phyloP scores from a whole-genome alignment of 208 protist species.

The Leishmania braziliensis region DNA sequence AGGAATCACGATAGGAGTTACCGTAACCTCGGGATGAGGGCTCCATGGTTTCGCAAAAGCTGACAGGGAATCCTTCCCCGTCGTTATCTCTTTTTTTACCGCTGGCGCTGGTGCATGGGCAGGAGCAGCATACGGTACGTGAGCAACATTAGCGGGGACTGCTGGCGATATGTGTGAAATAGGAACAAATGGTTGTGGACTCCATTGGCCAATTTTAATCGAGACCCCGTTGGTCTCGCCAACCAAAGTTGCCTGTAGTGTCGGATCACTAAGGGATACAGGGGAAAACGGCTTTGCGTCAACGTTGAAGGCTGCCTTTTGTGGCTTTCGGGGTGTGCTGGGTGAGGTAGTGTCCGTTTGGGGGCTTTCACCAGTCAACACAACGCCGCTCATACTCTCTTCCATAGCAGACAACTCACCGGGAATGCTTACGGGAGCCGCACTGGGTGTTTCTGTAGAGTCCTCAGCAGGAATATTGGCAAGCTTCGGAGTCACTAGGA shows the following conservation, averaged over 20 bases:
- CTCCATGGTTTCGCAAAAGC: constrained; percentile 43
- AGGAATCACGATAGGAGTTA: constrained; percentile 8
- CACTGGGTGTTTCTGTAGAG: not conserved
- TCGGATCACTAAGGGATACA: constrained; percentile 20
- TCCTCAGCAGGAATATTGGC: not conserved
- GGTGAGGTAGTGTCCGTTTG: constrained; percentile 11
- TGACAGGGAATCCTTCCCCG: constrained; percentile 29
- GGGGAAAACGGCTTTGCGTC: constrained; percentile 32
- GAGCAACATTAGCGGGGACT: constrained; percentile 3
- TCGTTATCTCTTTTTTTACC: constrained; percentile 9
- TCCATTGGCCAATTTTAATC: constrained; percentile 29
- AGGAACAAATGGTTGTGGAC: constrained; percentile 13
- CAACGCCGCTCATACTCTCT: not conserved
- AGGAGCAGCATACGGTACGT: constrained; percentile 4
- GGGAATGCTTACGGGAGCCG: not conserved
- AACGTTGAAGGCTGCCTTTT: constrained; percentile 25
- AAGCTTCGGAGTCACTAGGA: not conserved
- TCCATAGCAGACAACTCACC: not conserved
- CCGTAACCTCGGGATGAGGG: constrained; percentile 24
- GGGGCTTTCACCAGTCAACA: not conserved
- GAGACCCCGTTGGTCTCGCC: constrained; percentile 18
- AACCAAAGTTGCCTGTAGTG: constrained; percentile 11
- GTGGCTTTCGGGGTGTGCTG: constrained; percentile 14
- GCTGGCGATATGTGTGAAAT: constrained; percentile 15
- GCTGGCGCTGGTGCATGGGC: not conserved